Evolutionary conservation across 78 protist species (phyloP), one percentile per base, ranked within the genome.

Genomic region (Isochrysis galbana): DNA sequence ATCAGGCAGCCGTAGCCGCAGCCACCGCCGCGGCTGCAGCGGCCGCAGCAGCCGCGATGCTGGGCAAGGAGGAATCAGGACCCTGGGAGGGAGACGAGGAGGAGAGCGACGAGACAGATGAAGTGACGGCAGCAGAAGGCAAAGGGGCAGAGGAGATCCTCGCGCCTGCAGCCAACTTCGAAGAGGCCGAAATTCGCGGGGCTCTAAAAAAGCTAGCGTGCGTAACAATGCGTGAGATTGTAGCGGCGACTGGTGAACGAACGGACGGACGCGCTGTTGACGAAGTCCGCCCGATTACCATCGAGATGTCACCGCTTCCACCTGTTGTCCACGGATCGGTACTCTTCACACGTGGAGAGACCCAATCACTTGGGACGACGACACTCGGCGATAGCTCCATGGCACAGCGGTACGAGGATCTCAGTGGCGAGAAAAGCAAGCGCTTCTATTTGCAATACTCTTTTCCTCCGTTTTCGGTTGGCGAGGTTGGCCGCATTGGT

Each of bases 291-390:
- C 38, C 69, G 69, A 34, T 47, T 44, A n/a, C 25, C 26, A 47
- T 44, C 1, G 0, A 0, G 34, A 45, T 44, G 70, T 0, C 41
- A 26, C 39, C 67, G 69, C 70, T 47, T 17, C 89, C 70, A 69
- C 70, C 25, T 14, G 19, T 5, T n/a, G 61, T 44, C 44, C 89
- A 84, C 69, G 89, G 89, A 36, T 88, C 80, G 38, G 93, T 80
- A 25, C 87, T 90, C 48, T 90, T 90, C 69, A 90, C 93, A 34
- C 77, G 93, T 25, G 93, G 93, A 19, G 83, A 61, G 67, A 90
- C 93, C 70, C 93, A 90, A 67, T 4, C 93, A 25, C 84, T 90
- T 44, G 93, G 78, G 11, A 90, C 93, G 45, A n/a, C 55, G 36
- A 70, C 84, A n/a, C 92, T 90, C 23, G 92, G 92, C 41, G 92